Conservation (phyloP, 805 yeast species). For the Cyberlindnera petersonii region DNA sequence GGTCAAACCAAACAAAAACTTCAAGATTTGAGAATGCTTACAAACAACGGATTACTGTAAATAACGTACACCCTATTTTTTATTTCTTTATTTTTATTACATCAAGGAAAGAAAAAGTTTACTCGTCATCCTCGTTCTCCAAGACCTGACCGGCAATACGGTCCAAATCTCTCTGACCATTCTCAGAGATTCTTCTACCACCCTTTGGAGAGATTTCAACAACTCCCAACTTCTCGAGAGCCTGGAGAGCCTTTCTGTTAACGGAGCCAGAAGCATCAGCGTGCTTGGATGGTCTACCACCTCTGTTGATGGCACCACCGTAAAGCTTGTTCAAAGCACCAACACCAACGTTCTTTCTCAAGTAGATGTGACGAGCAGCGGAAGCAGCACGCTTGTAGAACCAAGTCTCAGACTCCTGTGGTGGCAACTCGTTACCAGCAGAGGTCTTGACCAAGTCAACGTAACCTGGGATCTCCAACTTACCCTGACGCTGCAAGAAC, state of each 20-base stretch:
- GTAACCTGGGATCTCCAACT: constrained; percentile 99
- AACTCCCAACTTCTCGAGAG: constrained; percentile 97
- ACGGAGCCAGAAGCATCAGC: constrained; percentile 98
- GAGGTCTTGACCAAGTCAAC: constrained; percentile 99
- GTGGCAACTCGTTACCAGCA: constrained; percentile 98
- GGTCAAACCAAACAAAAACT: background rate
- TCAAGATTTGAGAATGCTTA: background rate
- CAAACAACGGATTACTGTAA: background rate
- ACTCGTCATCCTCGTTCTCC: constrained; percentile 87
- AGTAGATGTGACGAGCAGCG: constrained; percentile 99
- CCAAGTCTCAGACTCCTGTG: constrained; percentile 99
- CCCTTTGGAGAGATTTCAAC: constrained; percentile 95
- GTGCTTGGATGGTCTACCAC: constrained; percentile 98
- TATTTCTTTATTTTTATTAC: constrained; percentile 11
- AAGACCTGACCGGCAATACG: constrained; percentile 99
- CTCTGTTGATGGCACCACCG: constrained; percentile 99
- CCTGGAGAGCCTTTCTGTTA: constrained; percentile 97
- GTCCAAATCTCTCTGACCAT: constrained; percentile 99
- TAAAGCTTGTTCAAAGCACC: constrained; percentile 98
- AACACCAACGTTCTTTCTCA: constrained; percentile 98
- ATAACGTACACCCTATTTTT: constrained; percentile 14
- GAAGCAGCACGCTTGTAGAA: constrained; percentile 99
- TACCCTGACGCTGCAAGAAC: constrained; percentile 99
- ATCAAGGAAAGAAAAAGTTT: constrained; percentile 18
- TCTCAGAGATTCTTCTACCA: constrained; percentile 98